Evolutionary conservation across 108 stramenopile species (phyloP), one percentile per base, ranked within the genome.

Genomic region (Cylindrotheca fusiformis): DNA sequence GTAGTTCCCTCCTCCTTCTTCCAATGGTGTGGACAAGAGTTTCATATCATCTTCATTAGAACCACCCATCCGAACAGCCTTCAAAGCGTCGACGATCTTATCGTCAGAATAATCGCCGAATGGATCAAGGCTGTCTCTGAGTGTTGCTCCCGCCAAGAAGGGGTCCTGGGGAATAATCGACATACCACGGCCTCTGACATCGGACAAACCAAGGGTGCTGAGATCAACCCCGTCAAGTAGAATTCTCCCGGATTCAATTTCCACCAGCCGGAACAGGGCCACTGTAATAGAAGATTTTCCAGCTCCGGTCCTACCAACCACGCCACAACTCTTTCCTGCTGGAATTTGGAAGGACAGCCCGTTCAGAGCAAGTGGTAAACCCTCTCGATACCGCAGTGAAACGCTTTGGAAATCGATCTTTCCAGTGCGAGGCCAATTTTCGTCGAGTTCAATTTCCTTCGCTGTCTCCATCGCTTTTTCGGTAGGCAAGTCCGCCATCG

Each of bases 121-220:
- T 0, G 96, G 96, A 65, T 99, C 98, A 1, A 99, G 54, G 63
- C 95, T 95, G 33, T 94, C 84, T 23, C 97, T 77, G 26, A 99
- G 63, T 14, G 93, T 91, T 6, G 96, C 94, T 4, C 91, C 86
- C 55, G 97, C 94, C 32, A 99, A 74, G 46, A 96, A 84, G 6
- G 97, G 97, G 58, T 96, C 91, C 68, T 99, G 98, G 1, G 97
- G 97, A 46, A 99, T 97, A 48, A 99, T 97, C 0, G 78, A 65
- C 68, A 90, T 85, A 4, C 87, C 71, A 8, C 90, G 68, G 6
- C 90, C 90, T 52, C 93, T 77, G 23, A 95, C 78, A 64, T 90
- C 90, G 19, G 82, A 78, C 59, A 95, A 78, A 26, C 85, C 81
- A 3, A 95, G 49, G 22, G 48, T 75, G 6, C 69, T 72, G 1